Conservation (phyloP, 148 eudicot genomes). For the Camellia lanceoleosa region DNA sequence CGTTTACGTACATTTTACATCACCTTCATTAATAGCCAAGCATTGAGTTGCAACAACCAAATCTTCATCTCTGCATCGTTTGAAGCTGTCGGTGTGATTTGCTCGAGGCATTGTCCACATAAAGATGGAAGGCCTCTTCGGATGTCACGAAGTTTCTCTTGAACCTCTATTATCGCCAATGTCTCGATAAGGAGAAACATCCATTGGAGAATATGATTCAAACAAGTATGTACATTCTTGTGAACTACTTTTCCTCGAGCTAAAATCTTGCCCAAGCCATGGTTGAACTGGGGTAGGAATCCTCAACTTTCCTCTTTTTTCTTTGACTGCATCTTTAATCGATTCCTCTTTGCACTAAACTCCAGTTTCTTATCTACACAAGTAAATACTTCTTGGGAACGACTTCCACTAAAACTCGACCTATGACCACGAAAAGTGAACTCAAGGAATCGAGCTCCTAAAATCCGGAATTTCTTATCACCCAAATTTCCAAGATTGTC, state of each 20-base stretch:
- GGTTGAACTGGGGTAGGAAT: slow-evolving; percentile 35
- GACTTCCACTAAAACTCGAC: too few species aligned
- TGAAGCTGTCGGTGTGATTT: slow-evolving; percentile 21
- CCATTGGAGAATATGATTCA: slow-evolving; percentile 89
- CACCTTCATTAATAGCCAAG: slow-evolving; percentile 48
- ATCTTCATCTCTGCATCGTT: slow-evolving; percentile 47
- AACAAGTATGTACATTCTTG: slow-evolving; percentile 38
- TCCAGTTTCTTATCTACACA: slow-evolving; percentile 38
- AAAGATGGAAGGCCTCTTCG: slow-evolving; percentile 30
- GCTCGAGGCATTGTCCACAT: slow-evolving; percentile 28
- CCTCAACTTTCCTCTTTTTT: slow-evolving; percentile 56
- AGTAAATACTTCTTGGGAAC: slow-evolving; percentile 31
- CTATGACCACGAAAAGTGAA: too few species aligned
- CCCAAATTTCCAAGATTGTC: slow-evolving; percentile 44
- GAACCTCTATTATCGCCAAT: slow-evolving; percentile 29
- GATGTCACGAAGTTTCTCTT: slow-evolving; percentile 50
- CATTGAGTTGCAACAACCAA: slow-evolving; percentile 49
- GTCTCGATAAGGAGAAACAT: slow-evolving; percentile 78
- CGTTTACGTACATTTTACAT: slow-evolving; percentile 26
- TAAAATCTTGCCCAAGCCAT: slow-evolving; percentile 34
- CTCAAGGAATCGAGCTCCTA: too few species aligned
- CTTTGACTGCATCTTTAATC: slow-evolving; percentile 42
- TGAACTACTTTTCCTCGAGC: slow-evolving; percentile 32
- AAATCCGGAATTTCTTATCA: too few species aligned
- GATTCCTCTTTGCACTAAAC: slow-evolving; percentile 41